Evolutionary conservation across 148 eudicot species (phyloP).

Genomic region (Persicaria maculosa): DNA sequence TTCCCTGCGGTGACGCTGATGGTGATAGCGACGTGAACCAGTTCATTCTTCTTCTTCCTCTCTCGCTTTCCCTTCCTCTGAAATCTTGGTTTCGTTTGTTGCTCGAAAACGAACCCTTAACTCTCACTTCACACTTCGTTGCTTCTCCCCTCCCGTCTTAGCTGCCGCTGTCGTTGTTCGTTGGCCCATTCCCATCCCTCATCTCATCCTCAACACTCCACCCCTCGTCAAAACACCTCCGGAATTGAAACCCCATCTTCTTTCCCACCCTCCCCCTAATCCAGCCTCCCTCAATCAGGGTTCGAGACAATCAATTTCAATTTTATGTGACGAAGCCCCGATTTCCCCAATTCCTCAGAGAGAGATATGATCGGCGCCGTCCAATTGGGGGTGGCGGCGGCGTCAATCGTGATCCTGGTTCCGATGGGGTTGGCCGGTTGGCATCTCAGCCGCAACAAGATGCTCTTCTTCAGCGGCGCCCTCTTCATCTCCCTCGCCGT

Average conservation of each 20-base stretch:
- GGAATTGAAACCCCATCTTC: conserved; percentile 1
- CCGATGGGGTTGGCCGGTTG: conserved; percentile 96
- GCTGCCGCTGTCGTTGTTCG: background rate
- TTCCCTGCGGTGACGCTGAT: background rate
- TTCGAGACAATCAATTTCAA: background rate
- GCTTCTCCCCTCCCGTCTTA: background rate
- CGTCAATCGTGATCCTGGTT: conserved; percentile 69
- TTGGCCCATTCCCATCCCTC: conserved; percentile 10
- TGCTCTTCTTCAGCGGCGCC: conserved; percentile 86
- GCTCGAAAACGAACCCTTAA: conserved; percentile 9
- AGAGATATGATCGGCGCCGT: conserved; percentile 68
- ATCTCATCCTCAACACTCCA: conserved; percentile 8
- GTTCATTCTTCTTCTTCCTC: background rate
- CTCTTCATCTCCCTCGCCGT: conserved; percentile 84
- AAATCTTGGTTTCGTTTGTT: background rate
- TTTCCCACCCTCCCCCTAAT: background rate
- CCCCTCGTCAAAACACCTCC: background rate
- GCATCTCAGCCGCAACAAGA: conserved; percentile 89
- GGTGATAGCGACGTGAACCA: background rate
- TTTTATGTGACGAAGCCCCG: background rate
- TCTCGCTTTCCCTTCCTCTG: background rate
- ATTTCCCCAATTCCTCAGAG: background rate
- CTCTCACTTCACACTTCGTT: background rate
- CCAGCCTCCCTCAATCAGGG: conserved; percentile 5
- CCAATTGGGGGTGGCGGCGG: conserved; percentile 82